These are phyloP conservation scores for Calonectria pteridis DNA, from an alignment of 2,329 filamentous ascomycete genomes.

Conservation along the genomic window DNA sequence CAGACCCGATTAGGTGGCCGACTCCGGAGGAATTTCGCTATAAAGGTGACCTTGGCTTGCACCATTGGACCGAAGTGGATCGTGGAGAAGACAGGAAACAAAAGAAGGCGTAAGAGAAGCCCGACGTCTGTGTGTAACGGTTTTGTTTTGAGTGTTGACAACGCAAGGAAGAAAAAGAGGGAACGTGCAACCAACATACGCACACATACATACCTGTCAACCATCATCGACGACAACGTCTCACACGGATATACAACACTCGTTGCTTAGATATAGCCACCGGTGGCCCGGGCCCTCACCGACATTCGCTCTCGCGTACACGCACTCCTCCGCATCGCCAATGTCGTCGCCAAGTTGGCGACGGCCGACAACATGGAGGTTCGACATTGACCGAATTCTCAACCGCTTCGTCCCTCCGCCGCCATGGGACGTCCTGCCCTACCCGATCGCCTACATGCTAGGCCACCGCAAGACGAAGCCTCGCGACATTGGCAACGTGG, in stretches of 20 bases:
- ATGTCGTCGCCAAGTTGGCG: constrained; percentile 26
- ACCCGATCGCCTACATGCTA: constrained; percentile 75
- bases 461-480: constrained; percentile 66
- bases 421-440: constrained; percentile 73
- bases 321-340: not conserved
- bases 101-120: not conserved
- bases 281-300: not conserved
- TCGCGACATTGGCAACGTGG: constrained; percentile 65
- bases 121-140: constrained; percentile 2
- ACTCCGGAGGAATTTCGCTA: constrained; percentile 3
- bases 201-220: not conserved
- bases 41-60: not conserved
- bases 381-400: constrained; percentile 83
- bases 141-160: not conserved
- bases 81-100: constrained; percentile 1
- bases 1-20: constrained; percentile 15
- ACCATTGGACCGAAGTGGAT: not conserved
- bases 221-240: not conserved
- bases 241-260: not conserved
- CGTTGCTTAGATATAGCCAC: not conserved
- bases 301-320: not conserved
- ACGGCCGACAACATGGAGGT: constrained; percentile 59
- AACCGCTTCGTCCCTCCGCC: constrained; percentile 78
- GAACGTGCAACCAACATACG: not conserved
- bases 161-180: not conserved